Base-by-base conservation (phyloP, 108 stramenopile genomes). In the Nannochloropsis gaditana region DNA sequence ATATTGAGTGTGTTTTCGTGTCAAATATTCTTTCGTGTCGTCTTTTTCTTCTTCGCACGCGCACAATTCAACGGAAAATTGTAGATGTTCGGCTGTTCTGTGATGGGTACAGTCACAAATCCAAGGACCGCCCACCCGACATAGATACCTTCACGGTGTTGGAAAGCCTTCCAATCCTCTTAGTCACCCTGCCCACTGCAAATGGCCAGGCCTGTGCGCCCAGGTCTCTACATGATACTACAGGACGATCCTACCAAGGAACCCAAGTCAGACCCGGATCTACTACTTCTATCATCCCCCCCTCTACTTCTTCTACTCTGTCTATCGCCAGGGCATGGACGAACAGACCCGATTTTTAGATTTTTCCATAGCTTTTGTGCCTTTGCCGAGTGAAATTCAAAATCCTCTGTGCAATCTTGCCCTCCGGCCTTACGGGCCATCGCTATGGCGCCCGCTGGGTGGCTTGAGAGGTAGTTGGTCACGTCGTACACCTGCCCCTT, bases 201-300 rank as follows among this genome's bases (percentile, higher is more conserved):
- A 31, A 31, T 31, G 31, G 31, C 31, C 31, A 31, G 31, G 31
- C 31, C 31, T 31, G 1, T 31, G 31, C 31, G 31, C 31, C 31
- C 31, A 31, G 31, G 31, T 73, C 59, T n/a, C n/a, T n/a, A 73
- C 59, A 73, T 73, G 59, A 73, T 73, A 73, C 59, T 73, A n/a
- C 59, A 73, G 19, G 59, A 73, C n/a, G 59, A 73, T 73, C 59
- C 59, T n/a, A 73, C 59, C 8, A 73, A 73, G 19, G 59, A 73
- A 4, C 31, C 31, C 31, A 31, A 31, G 31, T 31, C 31, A 31
- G 31, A 31, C 31, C 31, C 31, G 31, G 31, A 31, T 31, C 31
- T 31, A 31, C 31, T 31, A 31, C 31, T 31, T 31, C 2, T n/a
- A 73, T 73, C 59, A 15, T 73, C 59, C 59, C 59, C n/a, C 59